Base-by-base conservation (phyloP, 164 flowering plant species). In the Brasenia schreberi region DNA sequence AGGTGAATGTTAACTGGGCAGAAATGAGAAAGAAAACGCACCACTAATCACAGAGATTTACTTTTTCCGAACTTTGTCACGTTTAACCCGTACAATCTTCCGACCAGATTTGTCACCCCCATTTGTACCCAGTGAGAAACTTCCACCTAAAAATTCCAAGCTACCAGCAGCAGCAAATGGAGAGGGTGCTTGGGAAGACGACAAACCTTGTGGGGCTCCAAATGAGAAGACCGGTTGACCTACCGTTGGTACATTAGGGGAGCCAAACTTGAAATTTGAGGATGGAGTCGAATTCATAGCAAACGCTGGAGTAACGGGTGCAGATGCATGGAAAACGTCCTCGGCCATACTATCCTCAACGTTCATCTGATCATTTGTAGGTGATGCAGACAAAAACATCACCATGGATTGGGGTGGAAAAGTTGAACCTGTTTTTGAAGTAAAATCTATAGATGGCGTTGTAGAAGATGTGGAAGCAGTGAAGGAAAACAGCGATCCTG, bases 311-410 rank as follows among this genome's bases (percentile, higher is more conserved):
- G 68, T 58, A 5, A 62, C 49, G 0, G 52, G 62, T 1, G 73
- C 61, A 5, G 85, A 43, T 49, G 89, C 73, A 45, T 84, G 93
- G 64, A 81, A 69, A 1, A 86, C 76, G 72, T 94, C 98, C 79
- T 94, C 98, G 0, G 92, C 95, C 97, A 94, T 94, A 74, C 85
- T 85, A 69, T 94, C 97, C 69, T 90, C 97, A 82, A 80, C 81
- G 68, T 64, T 87, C 89, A 87, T 87, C 77, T 87, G 96, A 72
- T 87, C 86, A 73, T 79, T 88, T 58, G 66, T 73, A 4, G 82
- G 62, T 3, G 83, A 66, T 3, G 82, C 58, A 59, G 81, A 67
- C 65, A 81, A 84, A 71, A 86, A 81, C 9, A 72, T 27, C 33
- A 72, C 68, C 7, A 19, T 67, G 49, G 81, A 43, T 49, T 33